Base-by-base conservation (phyloP, 768 basidiomycete genomes). In the Mycena galopus region DNA sequence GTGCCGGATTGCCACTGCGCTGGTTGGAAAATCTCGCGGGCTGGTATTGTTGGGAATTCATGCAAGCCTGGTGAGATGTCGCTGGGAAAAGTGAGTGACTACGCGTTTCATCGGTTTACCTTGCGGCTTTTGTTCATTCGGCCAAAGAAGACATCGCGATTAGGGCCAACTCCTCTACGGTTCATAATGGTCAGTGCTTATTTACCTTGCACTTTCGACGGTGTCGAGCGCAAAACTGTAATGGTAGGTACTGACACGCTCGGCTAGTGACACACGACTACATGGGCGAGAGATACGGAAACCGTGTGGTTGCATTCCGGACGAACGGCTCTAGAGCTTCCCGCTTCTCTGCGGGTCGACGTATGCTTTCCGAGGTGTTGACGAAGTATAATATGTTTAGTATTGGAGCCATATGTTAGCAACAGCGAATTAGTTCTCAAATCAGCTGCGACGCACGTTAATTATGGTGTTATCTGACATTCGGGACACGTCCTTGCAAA, bases 141-240 rank as follows among this genome's bases (percentile, higher is more conserved):
- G 5, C 33, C 25, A 42, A 60, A 32, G 78, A 84, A 69, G 80
- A 79, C 60, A 72, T 85, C 47, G 85, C 85, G 8, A 82, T 86
- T 72, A 85, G 85, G 85, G 84, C 84, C 69, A 86, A 86, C 76
- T 71, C 83, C 37, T 77, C 79, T 21, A 82, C 82, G 3, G 79
- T 77, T 68, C 81, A 82, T 69, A 82, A 37, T 25, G 59, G 35
- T 39, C 30, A 57, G 56, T 57, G 56, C 56, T 32, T 35, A 57
- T 33, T 57, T 57, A 32, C 56, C 53, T 55, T 27, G 53, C 53
- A 55, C 29, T 55, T 55, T 55, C 53, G 56, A 33, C 56, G 30
- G 56, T 57, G 53, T 55, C 47, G 12, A 23, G 23, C 21, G 47
- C 47, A 50, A 50, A 50, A 23, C 25, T 55, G 10, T 6, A 55